A percentile compares a stretch with the other conserved stretches of the same genome.
These are phyloP conservation scores for Prinsepia uniflora DNA, from an alignment of 306 rosid species.

Conservation along the genomic window DNA sequence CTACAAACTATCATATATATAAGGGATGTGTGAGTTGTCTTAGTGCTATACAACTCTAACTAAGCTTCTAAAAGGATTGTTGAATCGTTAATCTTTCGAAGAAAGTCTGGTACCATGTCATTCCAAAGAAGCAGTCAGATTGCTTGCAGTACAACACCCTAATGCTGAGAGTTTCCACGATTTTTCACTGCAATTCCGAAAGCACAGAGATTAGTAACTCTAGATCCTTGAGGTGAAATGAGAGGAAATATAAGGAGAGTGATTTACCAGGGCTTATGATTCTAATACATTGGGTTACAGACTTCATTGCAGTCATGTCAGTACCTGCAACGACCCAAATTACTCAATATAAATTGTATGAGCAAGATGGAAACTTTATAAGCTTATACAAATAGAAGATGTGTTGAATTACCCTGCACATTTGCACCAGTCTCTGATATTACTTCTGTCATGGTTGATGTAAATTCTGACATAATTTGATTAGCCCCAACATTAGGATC, in stretches of 20 bases:
- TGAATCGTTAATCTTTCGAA: slow-evolving; percentile 8
- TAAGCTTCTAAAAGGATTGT: slow-evolving; percentile 2
- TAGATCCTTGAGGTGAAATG: neutral
- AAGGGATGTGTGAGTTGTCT: slow-evolving; percentile 6
- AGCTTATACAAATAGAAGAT: neutral
- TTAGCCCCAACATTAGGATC: slow-evolving; percentile 29
- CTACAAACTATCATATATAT: neutral
- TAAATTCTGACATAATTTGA: slow-evolving; percentile 48
- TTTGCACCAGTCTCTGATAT: slow-evolving; percentile 45
- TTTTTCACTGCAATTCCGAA: slow-evolving; percentile 43
- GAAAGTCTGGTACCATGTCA: slow-evolving; percentile 20
- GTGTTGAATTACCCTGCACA: slow-evolving; percentile 36
- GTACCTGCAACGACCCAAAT: slow-evolving; percentile 35
- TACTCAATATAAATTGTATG: slow-evolving; percentile 2
- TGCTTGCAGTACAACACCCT: slow-evolving; percentile 26
- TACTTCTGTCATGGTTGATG: slow-evolving; percentile 51
- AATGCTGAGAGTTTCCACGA: slow-evolving; percentile 24
- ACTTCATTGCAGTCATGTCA: slow-evolving; percentile 44
- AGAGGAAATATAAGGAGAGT: neutral
- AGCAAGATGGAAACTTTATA: slow-evolving; percentile 1
- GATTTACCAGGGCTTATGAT: slow-evolving; percentile 69
- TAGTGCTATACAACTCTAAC: neutral
- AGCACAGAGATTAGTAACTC: slow-evolving; percentile 6
- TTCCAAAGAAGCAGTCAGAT: slow-evolving; percentile 24
- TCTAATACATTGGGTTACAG: slow-evolving; percentile 56